Percentiles rank a stretch among this genome's conserved stretches.
These are phyloP conservation scores for Tagetes patula DNA, from an alignment of 129 eudicot species.

Conservation along the genomic window DNA sequence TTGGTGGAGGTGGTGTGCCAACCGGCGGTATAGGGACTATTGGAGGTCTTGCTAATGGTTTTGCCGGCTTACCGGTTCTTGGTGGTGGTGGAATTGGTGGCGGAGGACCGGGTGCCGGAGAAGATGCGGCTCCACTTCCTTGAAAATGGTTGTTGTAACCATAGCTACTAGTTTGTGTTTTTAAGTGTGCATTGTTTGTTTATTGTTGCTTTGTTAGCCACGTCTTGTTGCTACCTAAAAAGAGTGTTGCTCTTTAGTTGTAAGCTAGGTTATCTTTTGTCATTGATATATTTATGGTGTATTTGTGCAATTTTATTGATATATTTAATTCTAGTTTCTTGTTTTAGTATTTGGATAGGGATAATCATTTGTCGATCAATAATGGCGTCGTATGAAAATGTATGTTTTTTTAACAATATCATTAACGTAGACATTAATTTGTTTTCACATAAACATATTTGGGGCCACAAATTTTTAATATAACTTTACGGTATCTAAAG, in stretches of 20 bases:
- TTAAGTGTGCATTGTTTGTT: slow-evolving; percentile 11
- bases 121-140: slow-evolving; percentile 35
- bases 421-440: background rate
- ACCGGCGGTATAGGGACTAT: slow-evolving; percentile 40
- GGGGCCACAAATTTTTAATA: background rate
- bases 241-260: slow-evolving; percentile 26
- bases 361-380: background rate
- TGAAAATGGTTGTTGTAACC: slow-evolving; percentile 28
- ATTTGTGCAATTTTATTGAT: slow-evolving; percentile 23
- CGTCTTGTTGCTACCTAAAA: slow-evolving; percentile 21
- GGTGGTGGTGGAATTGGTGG: slow-evolving; percentile 49
- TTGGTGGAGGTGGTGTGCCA: slow-evolving; percentile 43
- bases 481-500: background rate
- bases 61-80: slow-evolving; percentile 41
- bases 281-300: slow-evolving; percentile 1
- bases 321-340: background rate
- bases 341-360: background rate
- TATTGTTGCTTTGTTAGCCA: slow-evolving; percentile 7
- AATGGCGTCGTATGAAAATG: background rate
- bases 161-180: slow-evolving; percentile 21
- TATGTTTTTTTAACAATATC: background rate
- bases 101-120: slow-evolving; percentile 41
- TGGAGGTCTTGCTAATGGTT: slow-evolving; percentile 41
- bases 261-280: slow-evolving; percentile 15
- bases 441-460: background rate